Evolutionary conservation across 768 basidiomycete genomes (phyloP), one percentile per base, ranked within the genome.

Genomic region (Xerocomus potaroensis): DNA sequence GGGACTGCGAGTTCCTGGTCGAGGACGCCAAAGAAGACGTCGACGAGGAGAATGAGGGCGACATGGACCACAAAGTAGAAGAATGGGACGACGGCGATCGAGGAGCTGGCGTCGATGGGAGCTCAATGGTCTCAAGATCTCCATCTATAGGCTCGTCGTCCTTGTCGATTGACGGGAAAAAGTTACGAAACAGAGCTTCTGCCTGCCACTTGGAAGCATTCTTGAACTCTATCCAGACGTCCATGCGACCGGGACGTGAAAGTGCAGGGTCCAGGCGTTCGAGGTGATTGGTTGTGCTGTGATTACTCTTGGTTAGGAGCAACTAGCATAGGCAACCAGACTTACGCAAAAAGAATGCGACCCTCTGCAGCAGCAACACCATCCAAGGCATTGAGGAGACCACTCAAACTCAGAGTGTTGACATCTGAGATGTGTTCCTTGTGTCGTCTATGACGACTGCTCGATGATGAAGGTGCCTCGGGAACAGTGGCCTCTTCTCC

Each of bases 141-240:
- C 69, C 68, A 29, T 69, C 69, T 43, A 61, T 42, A 4, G 62
- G 55, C 18, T 69, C 68, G 2, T 61, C 53, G 41, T 78, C 76
- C 38, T 69, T 72, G 41, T 87, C 85, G 9, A 78, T 72, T 14
- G 79, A 86, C 0, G 90, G 90, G 83, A 91, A 92, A 70, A 92
- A 92, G 68, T 91, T 91, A 50, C 84, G 79, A 80, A 91, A 92
- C 33, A 92, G 74, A 18, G 80, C 81, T 65, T 91, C 87, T 1
- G 88, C 88, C 61, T 93, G 90, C 79, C 83, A 84, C 54, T 83
- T 83, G 50, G 81, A 84, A 27, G 91, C 85, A 51, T 87, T 83
- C 72, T 83, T 87, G 73, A 94, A 94, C 64, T 91, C 87, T 37
- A 94, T 77, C 83, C 88, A 90, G 8, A 95, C 87, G 59, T 94